Percentiles rank a stretch among this genome's conserved stretches.
phyloP scores from a whole-genome alignment of 1,284 basidiomycete genomes.

The Ustilago nuda region DNA sequence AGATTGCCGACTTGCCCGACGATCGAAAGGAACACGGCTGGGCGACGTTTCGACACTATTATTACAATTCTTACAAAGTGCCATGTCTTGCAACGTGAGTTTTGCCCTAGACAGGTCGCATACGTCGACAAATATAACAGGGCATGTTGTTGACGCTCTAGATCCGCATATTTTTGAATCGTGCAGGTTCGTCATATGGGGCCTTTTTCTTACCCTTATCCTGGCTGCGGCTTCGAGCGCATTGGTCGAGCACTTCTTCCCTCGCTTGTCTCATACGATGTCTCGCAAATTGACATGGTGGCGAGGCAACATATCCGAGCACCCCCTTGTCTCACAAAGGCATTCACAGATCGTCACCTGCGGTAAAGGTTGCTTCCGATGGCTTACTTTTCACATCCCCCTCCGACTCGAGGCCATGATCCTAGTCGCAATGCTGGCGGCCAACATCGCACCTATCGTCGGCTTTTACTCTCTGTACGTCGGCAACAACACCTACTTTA shows the following conservation, averaged over 20 bases:
- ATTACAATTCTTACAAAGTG: constrained; percentile 34
- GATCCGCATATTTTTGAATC: background rate
- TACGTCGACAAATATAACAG: background rate
- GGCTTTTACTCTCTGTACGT: constrained; percentile 30
- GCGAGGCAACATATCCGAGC: constrained; percentile 28
- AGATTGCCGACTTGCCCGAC: constrained; percentile 15
- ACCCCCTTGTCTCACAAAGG: constrained; percentile 16
- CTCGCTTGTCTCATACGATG: background rate
- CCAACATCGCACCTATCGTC: constrained; percentile 39
- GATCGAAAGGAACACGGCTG: constrained; percentile 21
- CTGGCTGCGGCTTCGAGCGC: constrained; percentile 7
- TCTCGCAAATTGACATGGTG: constrained; percentile 11
- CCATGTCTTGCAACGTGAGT: constrained; percentile 32
- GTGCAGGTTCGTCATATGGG: constrained; percentile 27
- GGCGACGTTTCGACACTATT: constrained; percentile 28
- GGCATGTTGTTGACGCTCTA: background rate
- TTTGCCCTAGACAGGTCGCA: background rate
- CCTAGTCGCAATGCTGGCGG: constrained; percentile 23
- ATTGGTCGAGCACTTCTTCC: constrained; percentile 14
- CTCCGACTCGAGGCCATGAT: constrained; percentile 45
- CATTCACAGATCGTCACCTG: constrained; percentile 19
- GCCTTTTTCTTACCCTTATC: constrained; percentile 12
- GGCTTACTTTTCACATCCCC: constrained; percentile 39
- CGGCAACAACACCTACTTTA: constrained; percentile 34
- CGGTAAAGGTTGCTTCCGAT: constrained; percentile 17